Percentiles rank a stretch among this genome's conserved stretches.
phyloP scores from a whole-genome alignment of 805 yeast species.

The Teunomyces pallodes region DNA sequence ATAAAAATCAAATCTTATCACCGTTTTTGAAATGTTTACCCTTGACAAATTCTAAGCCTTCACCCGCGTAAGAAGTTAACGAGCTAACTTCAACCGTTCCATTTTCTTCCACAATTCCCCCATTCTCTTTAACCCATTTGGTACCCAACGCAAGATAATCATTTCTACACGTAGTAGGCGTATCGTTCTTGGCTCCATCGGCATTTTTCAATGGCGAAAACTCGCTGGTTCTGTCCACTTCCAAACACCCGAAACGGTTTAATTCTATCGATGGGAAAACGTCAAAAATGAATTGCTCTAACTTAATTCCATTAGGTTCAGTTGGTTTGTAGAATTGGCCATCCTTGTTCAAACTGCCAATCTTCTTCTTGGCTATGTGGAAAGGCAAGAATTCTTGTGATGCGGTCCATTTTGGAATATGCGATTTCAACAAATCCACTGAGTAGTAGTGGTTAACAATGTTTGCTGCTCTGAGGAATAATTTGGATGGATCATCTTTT shows the following conservation, averaged over 20 bases:
- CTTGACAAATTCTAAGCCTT: slow-evolving; percentile 56
- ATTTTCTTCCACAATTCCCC: slow-evolving; percentile 55
- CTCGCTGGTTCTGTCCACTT: slow-evolving; percentile 81
- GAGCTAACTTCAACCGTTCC: slow-evolving; percentile 75
- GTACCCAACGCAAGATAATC: slow-evolving; percentile 68
- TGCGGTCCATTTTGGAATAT: slow-evolving; percentile 68
- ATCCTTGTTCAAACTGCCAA: slow-evolving; percentile 53
- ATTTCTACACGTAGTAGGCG: slow-evolving; percentile 75
- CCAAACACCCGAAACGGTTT: slow-evolving; percentile 80
- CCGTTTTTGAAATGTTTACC: slow-evolving; percentile 43
- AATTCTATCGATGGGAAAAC: slow-evolving; percentile 80
- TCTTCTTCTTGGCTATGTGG: slow-evolving; percentile 92
- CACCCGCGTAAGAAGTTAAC: slow-evolving; percentile 70
- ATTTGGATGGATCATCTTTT: slow-evolving; percentile 46
- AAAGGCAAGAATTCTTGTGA: slow-evolving; percentile 74
- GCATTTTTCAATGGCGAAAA: slow-evolving; percentile 95
- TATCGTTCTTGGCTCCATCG: slow-evolving; percentile 75
- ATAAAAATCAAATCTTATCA: slow-evolving; percentile 18
- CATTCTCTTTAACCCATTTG: slow-evolving; percentile 67
- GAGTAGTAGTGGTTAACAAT: slow-evolving; percentile 96
- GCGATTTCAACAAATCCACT: slow-evolving; percentile 60
- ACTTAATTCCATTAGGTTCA: slow-evolving; percentile 84
- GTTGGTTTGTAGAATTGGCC: slow-evolving; percentile 58
- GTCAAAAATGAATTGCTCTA: slow-evolving; percentile 96
- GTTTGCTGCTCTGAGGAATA: slow-evolving; percentile 88